Evolutionary conservation across 2,329 filamentous ascomycete species (phyloP), one percentile per base, ranked within the genome.

Genomic region (Hymenotorrendiella dingleyae): DNA sequence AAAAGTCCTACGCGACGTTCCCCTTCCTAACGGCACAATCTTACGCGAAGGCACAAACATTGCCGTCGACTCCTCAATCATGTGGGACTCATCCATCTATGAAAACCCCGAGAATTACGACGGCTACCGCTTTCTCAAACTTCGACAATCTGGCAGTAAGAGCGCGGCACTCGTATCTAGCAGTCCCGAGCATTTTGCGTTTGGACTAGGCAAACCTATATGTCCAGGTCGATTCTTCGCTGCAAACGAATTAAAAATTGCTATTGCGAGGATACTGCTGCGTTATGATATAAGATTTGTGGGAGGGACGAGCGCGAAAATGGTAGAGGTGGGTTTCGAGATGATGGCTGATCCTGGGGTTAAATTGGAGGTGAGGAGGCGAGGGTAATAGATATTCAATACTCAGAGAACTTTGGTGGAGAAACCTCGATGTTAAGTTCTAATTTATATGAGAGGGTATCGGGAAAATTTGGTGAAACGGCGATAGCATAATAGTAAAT

Each of bases 191-290:
- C 21, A 28, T 17, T n/a, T 38, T 5, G 22, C 21, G n/a, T 38
- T 40, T 20, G 37, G 37, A 16, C 24, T 21, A 10, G 37, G 37
- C 10, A 29, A 21, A 5, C 27, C 9, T 40, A 64, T 63, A 12
- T 69, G 66, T 24, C 66, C 65, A 0, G 65, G 66, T 0, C 54
- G 65, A 1, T 67, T 67, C 55, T 55, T 66, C 28, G 62, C 61
- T 11, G 57, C 56, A 21, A 60, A 60, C 28, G 58, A 64, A 51
- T 54, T 66, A 24, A 65, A 67, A 58, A 52, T 63, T 22, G 24
- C 55, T n/a, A 42, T 64, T 4, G 41, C 45, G 22, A 48, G 55
- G 19, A 23, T 63, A 1, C 26, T 64, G 14, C 35, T 61, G 42
- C 56, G 60, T 42, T 64, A 61, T 40, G 61, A 64, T 43, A 5